Conservation (phyloP, 805 yeast species). For the Dipodascus geniculatus region DNA sequence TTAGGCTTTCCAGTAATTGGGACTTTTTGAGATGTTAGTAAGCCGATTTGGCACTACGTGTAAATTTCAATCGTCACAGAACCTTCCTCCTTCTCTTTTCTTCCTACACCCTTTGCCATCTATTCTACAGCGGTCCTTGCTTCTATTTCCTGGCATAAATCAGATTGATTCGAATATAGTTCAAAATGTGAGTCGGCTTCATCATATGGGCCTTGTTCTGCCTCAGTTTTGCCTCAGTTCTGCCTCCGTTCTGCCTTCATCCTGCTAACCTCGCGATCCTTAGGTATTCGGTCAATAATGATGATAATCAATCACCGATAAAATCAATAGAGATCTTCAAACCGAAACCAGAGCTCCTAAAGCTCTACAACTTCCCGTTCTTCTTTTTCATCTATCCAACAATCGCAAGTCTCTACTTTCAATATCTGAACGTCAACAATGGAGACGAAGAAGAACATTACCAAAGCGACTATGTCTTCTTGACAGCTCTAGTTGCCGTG, state of each 20-base stretch:
- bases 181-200: background rate
- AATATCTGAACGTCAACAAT: background rate
- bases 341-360: background rate
- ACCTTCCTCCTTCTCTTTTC: background rate
- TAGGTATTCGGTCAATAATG: constrained; percentile 1
- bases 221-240: background rate
- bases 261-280: background rate
- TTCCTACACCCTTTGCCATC: background rate
- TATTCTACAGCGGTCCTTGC: background rate
- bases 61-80: background rate
- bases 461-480: background rate
- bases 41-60: background rate
- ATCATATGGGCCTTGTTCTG: too few species aligned
- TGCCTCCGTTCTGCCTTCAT: background rate
- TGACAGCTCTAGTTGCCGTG: background rate
- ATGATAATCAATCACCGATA: background rate
- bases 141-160: background rate
- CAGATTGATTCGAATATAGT: background rate
- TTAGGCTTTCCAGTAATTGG: background rate
- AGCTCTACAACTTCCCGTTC: background rate
- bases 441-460: background rate
- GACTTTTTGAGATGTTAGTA: background rate
- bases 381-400: constrained; percentile 26
- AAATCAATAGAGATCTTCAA: background rate
- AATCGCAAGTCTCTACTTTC: background rate